Evolutionary conservation across 148 eudicot genomes (phyloP), one percentile per base, ranked within the genome.

Genomic region (Bassia scoparia): DNA sequence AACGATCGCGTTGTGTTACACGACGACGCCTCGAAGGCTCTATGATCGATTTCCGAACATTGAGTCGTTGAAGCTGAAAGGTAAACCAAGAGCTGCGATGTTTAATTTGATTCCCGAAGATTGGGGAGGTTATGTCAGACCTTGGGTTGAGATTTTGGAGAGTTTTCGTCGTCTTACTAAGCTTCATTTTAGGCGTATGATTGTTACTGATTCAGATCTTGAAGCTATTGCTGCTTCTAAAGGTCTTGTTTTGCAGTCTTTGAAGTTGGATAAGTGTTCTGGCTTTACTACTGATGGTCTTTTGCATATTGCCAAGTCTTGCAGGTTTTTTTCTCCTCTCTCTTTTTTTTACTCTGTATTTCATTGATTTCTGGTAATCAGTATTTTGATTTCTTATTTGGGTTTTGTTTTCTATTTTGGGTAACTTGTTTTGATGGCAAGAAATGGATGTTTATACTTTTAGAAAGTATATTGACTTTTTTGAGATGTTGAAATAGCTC

Each of bases 1-100:
- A 2, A 96, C 96, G 0, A 90, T 96, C 27, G 92, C 96, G 3
- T 64, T 92, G 0, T 96, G 99, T 46, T 96, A 96, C 74, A 81
- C 96, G 1, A 76, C 97, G 0, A 88, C 94, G 49, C 97, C 99
- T 8, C 76, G 75, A 53, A 74, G 78, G 56, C 83, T 96, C 2
- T 38, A 73, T n/a, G 67, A 74, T 65, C 82, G 99, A 62, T 96
- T 92, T 63, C 88, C 87, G 4, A 83, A 85, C 34, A 78, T 96
- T 0, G 94, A 92, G 75, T 90, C 96, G 37, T 41, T 96, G 58
- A 87, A 83, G 73, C 68, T 96, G 13, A 96, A 96, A 78, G 99
- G 96, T 16, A 90, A 92, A 76, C 99, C 99, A 12, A 80, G 99
- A 65, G 99, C 99, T 23, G 89, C 97, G 4, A 96, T 96, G 99